phyloP scores from a whole-genome alignment of 2,329 filamentous ascomycete genomes.

The Paecilomyces formosus region DNA sequence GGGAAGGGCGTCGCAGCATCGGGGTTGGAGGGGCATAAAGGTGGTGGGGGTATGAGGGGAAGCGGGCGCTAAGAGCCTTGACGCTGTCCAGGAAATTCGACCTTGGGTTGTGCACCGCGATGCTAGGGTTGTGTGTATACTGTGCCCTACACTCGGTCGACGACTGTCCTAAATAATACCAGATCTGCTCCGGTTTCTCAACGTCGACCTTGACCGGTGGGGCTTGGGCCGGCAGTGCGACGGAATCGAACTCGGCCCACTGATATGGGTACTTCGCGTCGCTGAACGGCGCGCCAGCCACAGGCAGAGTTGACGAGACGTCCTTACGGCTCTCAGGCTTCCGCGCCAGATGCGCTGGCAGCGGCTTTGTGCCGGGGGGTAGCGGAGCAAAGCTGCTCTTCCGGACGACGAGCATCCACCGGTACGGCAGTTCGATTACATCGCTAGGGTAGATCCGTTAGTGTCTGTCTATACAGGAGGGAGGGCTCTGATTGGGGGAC shows the following conservation, averaged over 20 bases:
- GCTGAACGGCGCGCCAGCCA: constrained; percentile 60
- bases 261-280: constrained; percentile 49
- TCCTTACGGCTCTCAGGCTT: constrained; percentile 49
- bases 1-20: constrained; percentile 11
- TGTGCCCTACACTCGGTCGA: constrained; percentile 88
- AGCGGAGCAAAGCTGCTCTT: constrained; percentile 42
- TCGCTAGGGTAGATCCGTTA: constrained; percentile 21
- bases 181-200: constrained; percentile 65
- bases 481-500: neutral
- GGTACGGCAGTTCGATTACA: constrained; percentile 56
- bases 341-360: constrained; percentile 41
- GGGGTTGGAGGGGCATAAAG: constrained; percentile 10
- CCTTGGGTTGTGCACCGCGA: constrained; percentile 39
- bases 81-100: constrained; percentile 45
- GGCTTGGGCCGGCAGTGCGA: constrained; percentile 50
- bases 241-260: constrained; percentile 73
- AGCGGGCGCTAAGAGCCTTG: constrained; percentile 29
- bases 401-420: constrained; percentile 43
- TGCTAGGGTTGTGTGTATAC: constrained; percentile 71
- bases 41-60: constrained; percentile 21
- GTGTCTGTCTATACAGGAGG: neutral
- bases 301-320: constrained; percentile 53
- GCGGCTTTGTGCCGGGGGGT: constrained; percentile 38
- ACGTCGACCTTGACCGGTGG: constrained; percentile 65
- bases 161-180: constrained; percentile 77